Evolutionary conservation across 805 yeast species (phyloP).

Genomic region (Lipomyces orientalis): DNA sequence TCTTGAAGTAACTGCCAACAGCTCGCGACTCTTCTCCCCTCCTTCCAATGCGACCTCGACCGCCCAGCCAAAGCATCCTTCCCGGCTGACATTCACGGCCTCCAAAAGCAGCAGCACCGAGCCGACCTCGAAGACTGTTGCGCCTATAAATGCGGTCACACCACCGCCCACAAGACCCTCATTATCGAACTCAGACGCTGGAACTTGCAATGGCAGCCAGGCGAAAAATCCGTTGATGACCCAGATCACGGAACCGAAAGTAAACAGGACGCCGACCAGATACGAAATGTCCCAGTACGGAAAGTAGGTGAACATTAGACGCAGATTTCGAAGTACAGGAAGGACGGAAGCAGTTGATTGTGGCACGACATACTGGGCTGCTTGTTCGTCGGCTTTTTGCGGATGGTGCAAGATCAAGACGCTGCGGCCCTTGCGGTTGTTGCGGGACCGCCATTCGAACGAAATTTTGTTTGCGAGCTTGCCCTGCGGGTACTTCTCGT

Average conservation of each 20-base stretch:
- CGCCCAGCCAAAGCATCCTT: background rate
- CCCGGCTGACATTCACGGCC: background rate
- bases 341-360: background rate
- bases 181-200: background rate
- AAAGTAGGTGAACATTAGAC: background rate
- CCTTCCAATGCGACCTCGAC: background rate
- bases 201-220: background rate
- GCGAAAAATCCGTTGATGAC: background rate
- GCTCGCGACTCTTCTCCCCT: background rate
- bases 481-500: background rate
- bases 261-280: background rate
- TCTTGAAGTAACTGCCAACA: background rate
- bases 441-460: slow-evolving; percentile 1
- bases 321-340: background rate
- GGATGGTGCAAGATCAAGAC: background rate
- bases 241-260: background rate
- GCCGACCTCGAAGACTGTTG: background rate
- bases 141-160: background rate
- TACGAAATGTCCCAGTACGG: background rate
- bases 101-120: background rate
- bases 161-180: background rate
- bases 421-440: background rate
- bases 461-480: background rate
- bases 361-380: background rate
- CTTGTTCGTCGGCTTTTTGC: background rate